Evolutionary conservation across 2,329 filamentous ascomycete genomes (phyloP).

Genomic region (Cladosporium oxysporum): DNA sequence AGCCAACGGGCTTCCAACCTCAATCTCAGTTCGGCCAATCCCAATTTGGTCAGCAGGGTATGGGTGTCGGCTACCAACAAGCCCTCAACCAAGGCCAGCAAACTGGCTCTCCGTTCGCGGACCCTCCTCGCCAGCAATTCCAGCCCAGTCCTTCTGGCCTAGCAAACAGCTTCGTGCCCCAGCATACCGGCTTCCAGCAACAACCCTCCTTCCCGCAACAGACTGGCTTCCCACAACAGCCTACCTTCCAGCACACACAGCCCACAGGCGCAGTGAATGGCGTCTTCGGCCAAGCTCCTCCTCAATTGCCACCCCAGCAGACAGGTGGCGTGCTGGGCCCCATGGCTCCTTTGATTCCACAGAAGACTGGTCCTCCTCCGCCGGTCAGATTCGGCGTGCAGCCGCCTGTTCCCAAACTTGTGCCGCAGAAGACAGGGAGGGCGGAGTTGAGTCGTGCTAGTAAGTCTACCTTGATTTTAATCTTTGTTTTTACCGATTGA

Average conservation of each 20-base stretch:
- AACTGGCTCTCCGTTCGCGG: conserved; percentile 55
- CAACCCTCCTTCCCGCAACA: conserved; percentile 22
- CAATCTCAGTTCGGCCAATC: conserved; percentile 28
- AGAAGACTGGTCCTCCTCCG: conserved; percentile 83
- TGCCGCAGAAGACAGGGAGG: conserved; percentile 83
- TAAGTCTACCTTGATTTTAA: conserved; percentile 59
- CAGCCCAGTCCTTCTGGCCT: conserved; percentile 43
- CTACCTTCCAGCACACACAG: conserved; percentile 42
- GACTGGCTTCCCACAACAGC: conserved; percentile 53
- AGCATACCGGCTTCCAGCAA: conserved; percentile 53
- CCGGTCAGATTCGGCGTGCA: conserved; percentile 85
- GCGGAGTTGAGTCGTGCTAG: conserved; percentile 94
- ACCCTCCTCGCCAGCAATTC: conserved; percentile 52
- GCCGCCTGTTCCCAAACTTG: conserved; percentile 71
- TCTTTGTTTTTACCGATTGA: conserved; percentile 13
- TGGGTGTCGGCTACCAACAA: conserved; percentile 49
- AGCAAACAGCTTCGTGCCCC: conserved; percentile 38
- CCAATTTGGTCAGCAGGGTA: conserved; percentile 48
- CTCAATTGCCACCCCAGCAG: conserved; percentile 60
- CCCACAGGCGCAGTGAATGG: conserved; percentile 42
- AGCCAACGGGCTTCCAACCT: conserved; percentile 54
- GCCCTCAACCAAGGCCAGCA: conserved; percentile 50
- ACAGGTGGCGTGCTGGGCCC: conserved; percentile 45
- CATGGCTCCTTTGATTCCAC: conserved; percentile 64
- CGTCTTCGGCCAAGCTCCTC: conserved; percentile 48